Evolutionary conservation across 2,329 filamentous ascomycete genomes (phyloP).

Genomic region (Xylaria polymorpha): DNA sequence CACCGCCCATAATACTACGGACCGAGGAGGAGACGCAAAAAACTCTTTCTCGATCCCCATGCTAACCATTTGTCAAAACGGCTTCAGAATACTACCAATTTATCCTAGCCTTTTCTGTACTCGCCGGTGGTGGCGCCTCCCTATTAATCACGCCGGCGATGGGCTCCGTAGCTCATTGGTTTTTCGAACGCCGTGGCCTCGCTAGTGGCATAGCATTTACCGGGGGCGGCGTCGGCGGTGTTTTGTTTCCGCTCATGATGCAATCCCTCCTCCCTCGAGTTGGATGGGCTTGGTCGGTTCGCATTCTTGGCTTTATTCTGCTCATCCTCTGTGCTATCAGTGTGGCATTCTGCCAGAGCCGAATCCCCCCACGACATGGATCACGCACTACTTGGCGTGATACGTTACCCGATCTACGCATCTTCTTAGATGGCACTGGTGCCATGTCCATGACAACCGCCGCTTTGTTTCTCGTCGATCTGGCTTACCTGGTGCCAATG

Average conservation of each 20-base stretch:
- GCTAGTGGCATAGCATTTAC: conserved; percentile 31
- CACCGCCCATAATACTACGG: background rate
- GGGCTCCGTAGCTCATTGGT: conserved; percentile 31
- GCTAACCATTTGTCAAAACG: conserved; percentile 1
- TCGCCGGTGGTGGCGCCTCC: conserved; percentile 23
- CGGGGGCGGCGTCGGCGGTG: conserved; percentile 22
- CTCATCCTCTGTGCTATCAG: conserved; percentile 25
- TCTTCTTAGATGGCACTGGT: conserved; percentile 28
- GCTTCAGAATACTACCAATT: conserved; percentile 28
- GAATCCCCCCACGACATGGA: conserved; percentile 21
- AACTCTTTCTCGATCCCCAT: background rate
- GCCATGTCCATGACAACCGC: conserved; percentile 31
- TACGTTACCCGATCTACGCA: conserved; percentile 25
- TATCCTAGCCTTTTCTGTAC: conserved; percentile 27
- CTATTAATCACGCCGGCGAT: conserved; percentile 30
- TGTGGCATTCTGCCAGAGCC: conserved; percentile 24
- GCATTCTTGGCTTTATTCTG: conserved; percentile 27
- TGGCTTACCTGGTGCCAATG: conserved; percentile 26
- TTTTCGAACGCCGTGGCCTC: conserved; percentile 25
- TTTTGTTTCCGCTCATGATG: conserved; percentile 30
- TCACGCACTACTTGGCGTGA: conserved; percentile 24
- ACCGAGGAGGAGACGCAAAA: background rate
- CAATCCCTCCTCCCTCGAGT: conserved; percentile 28
- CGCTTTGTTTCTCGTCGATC: conserved; percentile 28
- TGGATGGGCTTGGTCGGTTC: conserved; percentile 27